Evolutionary conservation across 257 asterid species (phyloP).

Genomic region (Scutellaria galericulata): DNA sequence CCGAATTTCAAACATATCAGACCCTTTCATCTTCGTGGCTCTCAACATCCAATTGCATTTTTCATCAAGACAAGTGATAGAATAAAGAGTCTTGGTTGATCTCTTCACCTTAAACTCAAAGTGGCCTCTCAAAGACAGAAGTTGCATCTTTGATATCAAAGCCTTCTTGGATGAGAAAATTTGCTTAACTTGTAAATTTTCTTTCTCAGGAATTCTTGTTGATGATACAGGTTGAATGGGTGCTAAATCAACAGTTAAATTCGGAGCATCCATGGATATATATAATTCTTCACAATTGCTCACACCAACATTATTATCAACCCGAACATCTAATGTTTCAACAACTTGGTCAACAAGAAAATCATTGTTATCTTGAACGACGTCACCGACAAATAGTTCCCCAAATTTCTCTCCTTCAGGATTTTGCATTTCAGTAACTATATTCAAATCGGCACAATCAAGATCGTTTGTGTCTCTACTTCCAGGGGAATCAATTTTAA

Average conservation of each 20-base stretch:
- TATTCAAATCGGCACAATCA: not conserved
- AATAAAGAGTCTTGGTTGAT: too few relatives aligned
- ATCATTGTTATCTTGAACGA: not conserved
- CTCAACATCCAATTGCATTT: not conserved
- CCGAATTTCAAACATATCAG: not conserved
- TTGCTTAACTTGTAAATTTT: not conserved
- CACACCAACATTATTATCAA: too few relatives aligned
- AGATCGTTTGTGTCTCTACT: too few relatives aligned
- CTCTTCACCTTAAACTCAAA: too few relatives aligned
- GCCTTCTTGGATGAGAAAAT: not conserved
- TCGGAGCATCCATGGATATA: not conserved
- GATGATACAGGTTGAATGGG: not conserved
- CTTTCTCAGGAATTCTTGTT: not conserved
- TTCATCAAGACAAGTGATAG: not conserved
- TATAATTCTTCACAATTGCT: not conserved
- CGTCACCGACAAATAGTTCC: not conserved
- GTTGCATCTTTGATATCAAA: too few relatives aligned
- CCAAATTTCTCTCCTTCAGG: not conserved
- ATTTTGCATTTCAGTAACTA: not conserved
- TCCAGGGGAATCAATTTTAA: too few relatives aligned
- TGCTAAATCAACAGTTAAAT: not conserved
- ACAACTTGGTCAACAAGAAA: too few relatives aligned
- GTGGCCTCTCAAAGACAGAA: too few relatives aligned
- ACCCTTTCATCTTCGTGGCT: not conserved
- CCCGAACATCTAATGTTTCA: too few relatives aligned